These are phyloP conservation scores for Moesziomyces parantarcticus DNA, from an alignment of 1,284 basidiomycete genomes.

Conservation along the genomic window DNA sequence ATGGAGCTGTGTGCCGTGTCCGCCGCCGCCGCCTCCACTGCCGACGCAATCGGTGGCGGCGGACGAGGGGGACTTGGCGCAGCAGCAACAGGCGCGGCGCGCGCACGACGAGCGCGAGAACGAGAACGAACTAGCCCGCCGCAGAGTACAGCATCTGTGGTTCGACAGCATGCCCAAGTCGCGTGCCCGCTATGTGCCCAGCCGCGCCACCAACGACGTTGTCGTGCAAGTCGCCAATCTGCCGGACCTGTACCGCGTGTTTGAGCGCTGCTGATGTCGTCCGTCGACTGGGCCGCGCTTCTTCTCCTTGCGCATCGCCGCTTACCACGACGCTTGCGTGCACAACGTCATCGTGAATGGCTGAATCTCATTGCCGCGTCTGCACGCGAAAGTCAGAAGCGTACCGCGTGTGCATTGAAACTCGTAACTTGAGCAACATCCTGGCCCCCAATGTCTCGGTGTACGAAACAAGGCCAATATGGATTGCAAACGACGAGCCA, in stretches of 20 bases:
- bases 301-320: too few relatives aligned
- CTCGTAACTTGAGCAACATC: too few relatives aligned
- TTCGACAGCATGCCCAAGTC: constrained; percentile 53
- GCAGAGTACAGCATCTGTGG: constrained; percentile 52
- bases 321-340: too few relatives aligned
- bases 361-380: too few relatives aligned
- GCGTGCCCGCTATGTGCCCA: constrained; percentile 32
- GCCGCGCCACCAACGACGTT: constrained; percentile 27
- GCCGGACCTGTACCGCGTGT: constrained; percentile 65
- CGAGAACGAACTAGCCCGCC: constrained; percentile 14
- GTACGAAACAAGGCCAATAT: too few relatives aligned
- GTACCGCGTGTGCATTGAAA: too few relatives aligned
- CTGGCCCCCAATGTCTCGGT: too few relatives aligned
- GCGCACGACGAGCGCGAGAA: constrained; percentile 10
- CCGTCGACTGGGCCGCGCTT: too few relatives aligned
- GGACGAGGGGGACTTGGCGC: background rate
- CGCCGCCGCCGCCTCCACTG: constrained; percentile 52
- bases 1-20: constrained; percentile 67
- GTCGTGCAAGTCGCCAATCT: constrained; percentile 61
- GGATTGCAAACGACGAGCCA: too few relatives aligned
- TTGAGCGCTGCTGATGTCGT: constrained; percentile 62
- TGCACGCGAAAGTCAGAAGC: too few relatives aligned
- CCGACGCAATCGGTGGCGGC: background rate
- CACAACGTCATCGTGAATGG: too few relatives aligned
- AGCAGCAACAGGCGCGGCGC: background rate